Evolutionary conservation across 257 asterid genomes (phyloP), one percentile per base, ranked within the genome.

Genomic region (Solanum habrochaites): DNA sequence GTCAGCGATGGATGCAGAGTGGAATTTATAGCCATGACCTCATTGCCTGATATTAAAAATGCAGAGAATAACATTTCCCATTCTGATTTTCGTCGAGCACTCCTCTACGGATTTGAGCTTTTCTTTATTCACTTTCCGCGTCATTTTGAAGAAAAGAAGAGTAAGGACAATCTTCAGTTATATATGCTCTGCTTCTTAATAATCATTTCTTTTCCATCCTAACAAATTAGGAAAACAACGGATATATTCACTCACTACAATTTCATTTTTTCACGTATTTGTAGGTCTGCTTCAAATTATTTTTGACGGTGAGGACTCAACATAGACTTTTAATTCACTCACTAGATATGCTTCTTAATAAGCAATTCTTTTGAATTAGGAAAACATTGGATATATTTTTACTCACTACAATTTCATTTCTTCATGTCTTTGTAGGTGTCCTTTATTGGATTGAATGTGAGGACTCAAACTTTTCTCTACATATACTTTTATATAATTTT

Each of bases 81-180:
- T 85, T 86, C 45, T 47, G 85, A 89, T 47, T 27, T 89, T 75
- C 91, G 86, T 60, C 40, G 37, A 15, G 86, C 90, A 37, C 37
- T 88, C 85, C 12, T 66, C 6, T 52, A 89, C 67, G 93, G 91
- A 11, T 91, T 91, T 42, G 89, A 89, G 82, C 74, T 89, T 15
- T 89, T 15, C 42, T 0, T 37, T 73, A 0, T 49, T 16, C 64
- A 4, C 39, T 16, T 49, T 10, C 39, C 43, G 70, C 21, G 45
- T 8, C 1, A 8, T 15, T 49, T 7, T 5, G 8, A 2, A 47
- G 20, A 1, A 2, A 10, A 1, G 31, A 9, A 2, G 0, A 12
- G 83, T 42, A 75, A 75, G 83, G 83, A 35, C 39, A 35, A 35
- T 1, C 58, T 75, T n/a, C 58, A 12, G n/a, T 62, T n/a, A 35